Evolutionary conservation across 441 rosid species (phyloP), one percentile per base, ranked within the genome.

Genomic region (Theobroma grandiflorum): DNA sequence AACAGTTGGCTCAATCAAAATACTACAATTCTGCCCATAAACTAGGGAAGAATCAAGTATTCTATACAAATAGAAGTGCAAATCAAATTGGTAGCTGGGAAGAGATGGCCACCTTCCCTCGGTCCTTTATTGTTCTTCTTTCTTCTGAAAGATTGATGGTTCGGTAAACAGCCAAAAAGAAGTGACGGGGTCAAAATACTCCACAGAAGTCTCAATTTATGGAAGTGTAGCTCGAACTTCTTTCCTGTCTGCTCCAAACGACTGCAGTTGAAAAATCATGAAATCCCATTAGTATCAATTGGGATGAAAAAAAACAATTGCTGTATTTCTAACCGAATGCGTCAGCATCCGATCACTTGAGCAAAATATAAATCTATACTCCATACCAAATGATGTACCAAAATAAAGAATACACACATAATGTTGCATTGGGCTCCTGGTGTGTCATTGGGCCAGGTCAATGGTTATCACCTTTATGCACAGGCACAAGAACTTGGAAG

Each of bases 191-290:
- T 10, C 22, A 74, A 83, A 74, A 57, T 42, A 52, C 62, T 42
- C 72, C 74, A 0, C 3, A 5, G 1, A 42, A 45, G 55, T 70
- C 78, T 33, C 31, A 22, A 43, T 53, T 84, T 82, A 93, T 45
- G 98, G 91, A 81, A 96, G 98, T 78, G 85, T 83, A 40, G 83
- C 88, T 84, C 91, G 90, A 22, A 92, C 80, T 80, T 92, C 97
- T 86, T 96, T 96, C 89, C 98, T 92, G 80, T 96, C 98, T 50
- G 94, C 88, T 87, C 99, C 98, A 59, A 72, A 93, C 4, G 94
- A 82, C 98, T 94, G 94, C 89, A 88, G 61, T 81, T 68, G 52
- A 74, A 50, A 73, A 35, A 69, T 59, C 67, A 72, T 47, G 55
- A 63, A 77, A 66, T 15, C 63, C 64, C 22, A 67, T 69, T 4